Conservation (phyloP, 2,329 filamentous ascomycete genomes). For the Periconia digitata region DNA sequence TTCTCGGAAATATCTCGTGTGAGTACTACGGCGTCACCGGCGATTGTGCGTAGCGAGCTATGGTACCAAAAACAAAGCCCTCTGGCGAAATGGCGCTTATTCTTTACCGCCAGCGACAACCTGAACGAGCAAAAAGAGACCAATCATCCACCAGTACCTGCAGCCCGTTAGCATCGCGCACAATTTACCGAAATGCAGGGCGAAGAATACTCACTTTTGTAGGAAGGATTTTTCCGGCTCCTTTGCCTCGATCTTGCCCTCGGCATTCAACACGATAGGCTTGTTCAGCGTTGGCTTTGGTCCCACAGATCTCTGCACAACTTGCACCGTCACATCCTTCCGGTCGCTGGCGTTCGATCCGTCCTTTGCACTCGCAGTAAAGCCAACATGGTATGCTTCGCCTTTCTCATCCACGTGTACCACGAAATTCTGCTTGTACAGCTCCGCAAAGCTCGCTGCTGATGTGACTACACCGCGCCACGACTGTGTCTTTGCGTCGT, state of each 20-base stretch:
- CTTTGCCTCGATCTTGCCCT: slow-evolving; percentile 53
- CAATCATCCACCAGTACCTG: slow-evolving; percentile 56
- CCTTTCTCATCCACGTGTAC: slow-evolving; percentile 49
- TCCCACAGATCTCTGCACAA: slow-evolving; percentile 42
- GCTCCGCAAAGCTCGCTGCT: slow-evolving; percentile 45
- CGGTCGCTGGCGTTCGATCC: slow-evolving; percentile 13
- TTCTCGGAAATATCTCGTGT: too few relatives aligned
- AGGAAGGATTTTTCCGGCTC: slow-evolving; percentile 54
- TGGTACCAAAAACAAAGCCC: too few relatives aligned
- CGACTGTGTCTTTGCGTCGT: slow-evolving; percentile 37
- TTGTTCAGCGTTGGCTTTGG: slow-evolving; percentile 52
- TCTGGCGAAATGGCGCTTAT: too few relatives aligned
- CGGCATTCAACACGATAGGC: slow-evolving; percentile 58
- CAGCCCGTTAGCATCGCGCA: slow-evolving; percentile 14
- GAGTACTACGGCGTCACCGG: too few relatives aligned
- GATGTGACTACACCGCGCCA: slow-evolving; percentile 52
- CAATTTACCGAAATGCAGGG: neutral
- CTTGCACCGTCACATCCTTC: slow-evolving; percentile 46
- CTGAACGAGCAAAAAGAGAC: slow-evolving; percentile 50
- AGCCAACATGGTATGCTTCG: slow-evolving; percentile 49
- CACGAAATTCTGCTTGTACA: slow-evolving; percentile 47
- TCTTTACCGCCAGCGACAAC: slow-evolving; percentile 45
- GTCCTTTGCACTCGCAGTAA: slow-evolving; percentile 39
- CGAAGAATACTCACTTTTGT: slow-evolving; percentile 49
- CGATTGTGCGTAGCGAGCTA: too few relatives aligned